Percentiles rank a stretch among this genome's conserved stretches.
phyloP scores from a whole-genome alignment of 1,139 yeast genomes.

The Candida anutae region DNA sequence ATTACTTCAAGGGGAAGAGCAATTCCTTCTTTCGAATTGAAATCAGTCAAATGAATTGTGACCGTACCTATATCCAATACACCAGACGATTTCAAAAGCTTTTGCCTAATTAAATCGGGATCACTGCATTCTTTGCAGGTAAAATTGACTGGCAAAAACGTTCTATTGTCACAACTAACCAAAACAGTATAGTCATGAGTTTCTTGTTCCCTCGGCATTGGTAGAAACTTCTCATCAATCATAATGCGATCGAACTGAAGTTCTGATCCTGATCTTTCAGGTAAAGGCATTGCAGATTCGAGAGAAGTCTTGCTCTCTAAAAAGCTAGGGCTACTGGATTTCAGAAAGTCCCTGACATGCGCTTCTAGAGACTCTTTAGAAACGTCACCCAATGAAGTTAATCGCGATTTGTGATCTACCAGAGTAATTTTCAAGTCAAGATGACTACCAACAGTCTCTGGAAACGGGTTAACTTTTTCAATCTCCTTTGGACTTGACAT shows the following conservation, averaged over 20 bases:
- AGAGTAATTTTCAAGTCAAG: too few species aligned
- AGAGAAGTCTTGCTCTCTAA: too few species aligned
- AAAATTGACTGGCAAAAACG: conserved; percentile 41
- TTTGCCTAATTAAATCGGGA: conserved; percentile 20
- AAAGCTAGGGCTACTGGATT: too few species aligned
- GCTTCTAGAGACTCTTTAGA: conserved; percentile 2
- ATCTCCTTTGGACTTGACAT: neutral
- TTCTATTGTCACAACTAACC: conserved; percentile 51
- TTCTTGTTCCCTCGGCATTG: too few species aligned
- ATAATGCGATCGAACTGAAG: too few species aligned
- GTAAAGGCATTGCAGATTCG: too few species aligned
- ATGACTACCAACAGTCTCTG: too few species aligned
- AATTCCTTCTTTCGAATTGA: conserved; percentile 56
- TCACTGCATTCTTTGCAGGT: conserved; percentile 5
- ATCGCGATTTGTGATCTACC: too few species aligned
- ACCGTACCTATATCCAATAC: conserved; percentile 33
- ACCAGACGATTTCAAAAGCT: conserved; percentile 31
- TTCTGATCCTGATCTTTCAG: too few species aligned
- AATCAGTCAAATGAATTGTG: conserved; percentile 64
- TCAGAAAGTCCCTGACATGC: conserved; percentile 1
- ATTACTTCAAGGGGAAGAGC: conserved; percentile 46
- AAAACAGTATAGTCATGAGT: conserved; percentile 24
- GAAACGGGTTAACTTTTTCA: too few species aligned
- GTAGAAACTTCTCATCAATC: conserved; percentile 19
- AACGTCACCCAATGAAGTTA: neutral